A percentile compares a stretch with the other conserved stretches of the same genome.
Evolutionary conservation across 352 stramenopile species (phyloP).

Genomic region (Phytopythium delawarense): DNA sequence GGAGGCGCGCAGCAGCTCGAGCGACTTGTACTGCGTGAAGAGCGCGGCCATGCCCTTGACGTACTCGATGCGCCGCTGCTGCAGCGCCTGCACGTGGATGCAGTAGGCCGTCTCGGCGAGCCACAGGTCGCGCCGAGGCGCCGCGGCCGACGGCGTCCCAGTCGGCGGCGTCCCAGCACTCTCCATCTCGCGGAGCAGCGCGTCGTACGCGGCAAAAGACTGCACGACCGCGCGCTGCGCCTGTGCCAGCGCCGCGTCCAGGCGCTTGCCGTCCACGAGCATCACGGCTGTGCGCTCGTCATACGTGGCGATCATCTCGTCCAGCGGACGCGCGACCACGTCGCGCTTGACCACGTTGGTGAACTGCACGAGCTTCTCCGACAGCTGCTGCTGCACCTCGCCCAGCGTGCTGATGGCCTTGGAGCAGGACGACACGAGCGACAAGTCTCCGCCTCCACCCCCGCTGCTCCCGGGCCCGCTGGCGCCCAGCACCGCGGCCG

Average conservation of each 20-base stretch:
- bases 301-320: conserved; percentile 68
- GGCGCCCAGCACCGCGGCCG: not conserved
- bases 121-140: conserved; percentile 49
- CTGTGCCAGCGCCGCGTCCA: conserved; percentile 51
- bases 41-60: conserved; percentile 79
- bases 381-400: conserved; percentile 73
- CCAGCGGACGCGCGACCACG: conserved; percentile 56
- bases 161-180: conserved; percentile 4
- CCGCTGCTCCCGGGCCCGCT: not conserved
- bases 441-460: conserved; percentile 12
- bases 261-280: conserved; percentile 44
- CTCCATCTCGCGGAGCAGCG: conserved; percentile 61
- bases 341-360: conserved; percentile 67
- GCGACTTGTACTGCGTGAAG: conserved; percentile 82
- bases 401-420: conserved; percentile 58
- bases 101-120: conserved; percentile 71
- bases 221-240: conserved; percentile 54
- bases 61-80: conserved; percentile 62
- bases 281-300: conserved; percentile 51
- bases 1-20: conserved; percentile 64
- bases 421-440: conserved; percentile 44
- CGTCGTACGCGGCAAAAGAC: conserved; percentile 54
- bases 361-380: conserved; percentile 77
- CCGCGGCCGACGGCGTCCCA: no score
- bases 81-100: conserved; percentile 66